Percentiles rank a stretch among this genome's conserved stretches.
These are phyloP conservation scores for Ceratopteris richardii DNA, from an alignment of 75 land plant species.

Conservation along the genomic window DNA sequence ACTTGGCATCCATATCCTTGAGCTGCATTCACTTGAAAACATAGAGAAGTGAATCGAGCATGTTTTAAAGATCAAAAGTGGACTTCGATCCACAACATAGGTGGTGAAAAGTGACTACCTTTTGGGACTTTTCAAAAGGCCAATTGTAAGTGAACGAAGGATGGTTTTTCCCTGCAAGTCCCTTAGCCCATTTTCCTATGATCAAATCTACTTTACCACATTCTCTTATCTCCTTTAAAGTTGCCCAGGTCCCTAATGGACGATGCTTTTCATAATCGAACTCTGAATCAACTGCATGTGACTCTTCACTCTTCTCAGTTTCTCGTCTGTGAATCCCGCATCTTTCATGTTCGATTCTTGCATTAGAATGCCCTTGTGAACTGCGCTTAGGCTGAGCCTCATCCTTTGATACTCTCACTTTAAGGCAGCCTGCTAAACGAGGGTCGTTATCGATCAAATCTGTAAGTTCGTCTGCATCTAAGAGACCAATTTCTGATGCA, in stretches of 20 bases:
- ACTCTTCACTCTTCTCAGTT: background rate
- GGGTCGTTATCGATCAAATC: background rate
- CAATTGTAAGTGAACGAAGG: constrained; percentile 4
- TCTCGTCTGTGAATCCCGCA: background rate
- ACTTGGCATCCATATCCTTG: constrained; percentile 4
- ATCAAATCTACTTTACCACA: background rate
- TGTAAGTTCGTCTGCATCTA: background rate
- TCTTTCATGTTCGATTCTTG: background rate
- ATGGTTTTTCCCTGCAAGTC: background rate
- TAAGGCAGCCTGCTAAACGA: background rate
- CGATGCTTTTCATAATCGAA: constrained; percentile 3
- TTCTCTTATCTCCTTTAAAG: constrained; percentile 4
- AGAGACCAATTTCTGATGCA: constrained; percentile 13
- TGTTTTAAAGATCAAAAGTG: too few species aligned
- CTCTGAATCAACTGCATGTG: background rate
- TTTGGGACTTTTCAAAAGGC: constrained; percentile 1
- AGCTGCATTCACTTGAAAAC: background rate
- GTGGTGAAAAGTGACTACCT: too few species aligned
- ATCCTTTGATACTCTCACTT: background rate
- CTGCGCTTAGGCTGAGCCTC: background rate
- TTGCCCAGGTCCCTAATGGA: constrained; percentile 6
- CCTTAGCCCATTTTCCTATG: background rate
- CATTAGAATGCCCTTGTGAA: background rate
- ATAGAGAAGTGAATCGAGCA: background rate
- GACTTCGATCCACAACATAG: too few species aligned